Evolutionary conservation across 495 filamentous ascomycete genomes (phyloP), one percentile per base, ranked within the genome.

Genomic region (Lentithecium fluviatile): DNA sequence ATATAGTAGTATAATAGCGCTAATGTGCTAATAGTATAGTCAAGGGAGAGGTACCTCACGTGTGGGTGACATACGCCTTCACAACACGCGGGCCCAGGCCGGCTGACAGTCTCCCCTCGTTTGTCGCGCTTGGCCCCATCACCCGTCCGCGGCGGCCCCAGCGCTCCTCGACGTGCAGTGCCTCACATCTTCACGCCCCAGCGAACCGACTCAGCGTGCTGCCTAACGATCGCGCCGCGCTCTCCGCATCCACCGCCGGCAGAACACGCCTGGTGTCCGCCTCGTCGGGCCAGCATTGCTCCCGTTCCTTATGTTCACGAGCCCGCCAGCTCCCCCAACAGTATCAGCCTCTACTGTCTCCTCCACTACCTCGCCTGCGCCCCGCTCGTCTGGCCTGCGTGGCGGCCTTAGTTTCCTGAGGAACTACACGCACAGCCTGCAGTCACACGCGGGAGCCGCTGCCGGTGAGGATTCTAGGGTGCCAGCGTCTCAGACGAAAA

Each of bases 401-500:
- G 86, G 87, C 32, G 42, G 43, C 24, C 76, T 95, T 55, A 88
- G 81, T 62, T 88, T 89, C 74, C 78, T 95, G 52, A 82, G 87
- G 58, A 85, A 78, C 73, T 87, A 89, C 74, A 87, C 85, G 2
- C 83, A 86, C 65, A 84, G 77, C 65, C 76, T 85, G 46, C 76
- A 83, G 63, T 77, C 80, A 26, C 77, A 79, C 49, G 25, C 54
- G 13, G 20, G 45, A 17, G 42, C 45, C 46, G 47, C 13, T 46
- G 34, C 45, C 36, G 42, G 47, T 24, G 37, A 47, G 20, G 36
- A 10, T n/a, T 15, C 48, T 34, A n/a, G 21, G 23, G 25, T 15
- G 11, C 23, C 59, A 20, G 40, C 50, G 40, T 20, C 25, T n/a
- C n/a, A 24, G 43, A 40, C 32, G 38, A 55, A 55, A 37, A 10